Evolutionary conservation across 2,329 filamentous ascomycete genomes (phyloP), one percentile per base, ranked within the genome.

Genomic region (Neopestalotiopsis clavispora): DNA sequence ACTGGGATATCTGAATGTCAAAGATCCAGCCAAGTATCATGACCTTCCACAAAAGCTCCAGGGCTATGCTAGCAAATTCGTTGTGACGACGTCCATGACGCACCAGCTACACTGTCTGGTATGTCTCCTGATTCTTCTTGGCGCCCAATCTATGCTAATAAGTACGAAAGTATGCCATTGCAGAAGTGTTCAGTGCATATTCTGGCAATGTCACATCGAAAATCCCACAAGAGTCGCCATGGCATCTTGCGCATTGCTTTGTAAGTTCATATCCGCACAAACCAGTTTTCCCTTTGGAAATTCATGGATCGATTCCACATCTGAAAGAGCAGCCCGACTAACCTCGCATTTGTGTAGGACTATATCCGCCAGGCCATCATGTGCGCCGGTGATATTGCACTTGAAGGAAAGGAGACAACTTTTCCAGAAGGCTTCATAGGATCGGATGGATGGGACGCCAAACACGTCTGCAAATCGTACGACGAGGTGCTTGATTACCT

Each of bases 81-180:
- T 80, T 62, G 83, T 80, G 71, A 83, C 82, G 1, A 82, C 82
- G 0, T 80, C 79, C 1, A 78, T 83, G 71, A 84, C 82, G 3
- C 82, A 84, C 69, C 82, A 84, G 72, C 76, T 84, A 2, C 81
- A 84, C 71, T 84, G 82, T 69, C 75, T 84, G 42, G 79, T 81
- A 75, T 61, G 70, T 64, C 14, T 30, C 57, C 9, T 12, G 28
- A 40, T 28, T 13, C 2, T 10, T n/a, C 23, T 6, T 38, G 12
- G 17, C 20, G 23, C 1, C 30, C 30, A 3, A 10, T 56, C 42
- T 56, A 38, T 65, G 28, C 56, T 56, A 20, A 56, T 7, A 49
- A 59, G 13, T 4, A 34, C 61, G n/a, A 45, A 49, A 78, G 74
- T 77, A 80, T 70, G 75, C 80, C 42, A 82, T 84, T 59, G 76